Conservation (phyloP, 2,329 filamentous ascomycete species). For the Geosmithia putterillii region DNA sequence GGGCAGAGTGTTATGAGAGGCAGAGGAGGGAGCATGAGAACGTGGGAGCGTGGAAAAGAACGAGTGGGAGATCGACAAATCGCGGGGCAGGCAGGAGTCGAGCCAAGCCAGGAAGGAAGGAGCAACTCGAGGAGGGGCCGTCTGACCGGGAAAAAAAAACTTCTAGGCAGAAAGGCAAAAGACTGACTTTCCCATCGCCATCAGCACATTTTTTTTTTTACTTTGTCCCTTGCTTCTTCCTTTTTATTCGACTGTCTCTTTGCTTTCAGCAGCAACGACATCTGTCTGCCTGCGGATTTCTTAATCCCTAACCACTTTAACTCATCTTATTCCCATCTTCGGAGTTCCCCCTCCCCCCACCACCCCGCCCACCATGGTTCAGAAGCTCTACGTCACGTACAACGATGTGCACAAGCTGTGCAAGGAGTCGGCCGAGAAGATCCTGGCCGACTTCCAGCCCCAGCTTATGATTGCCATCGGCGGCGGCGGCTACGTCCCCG, state of each 20-base stretch:
- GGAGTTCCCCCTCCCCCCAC: too few species aligned
- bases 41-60: background rate
- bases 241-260: too few species aligned
- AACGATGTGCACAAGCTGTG: slow-evolving; percentile 97
- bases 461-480: slow-evolving; percentile 98
- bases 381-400: slow-evolving; percentile 85
- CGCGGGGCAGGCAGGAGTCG: slow-evolving; percentile 1
- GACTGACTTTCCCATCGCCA: background rate
- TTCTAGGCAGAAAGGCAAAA: background rate
- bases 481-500: slow-evolving; percentile 92
- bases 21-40: background rate
- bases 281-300: too few species aligned
- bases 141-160: background rate
- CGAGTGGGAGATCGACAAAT: background rate
- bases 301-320: too few species aligned
- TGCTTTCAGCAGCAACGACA: too few species aligned
- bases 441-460: slow-evolving; percentile 77
- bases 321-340: too few species aligned
- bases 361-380: slow-evolving; percentile 49
- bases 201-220: too few species aligned
- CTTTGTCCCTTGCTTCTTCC: too few species aligned
- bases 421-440: slow-evolving; percentile 68
- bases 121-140: background rate
- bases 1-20: background rate
- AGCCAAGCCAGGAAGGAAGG: background rate